Conservation (phyloP, 805 yeast species). For the Candida easanensis region DNA sequence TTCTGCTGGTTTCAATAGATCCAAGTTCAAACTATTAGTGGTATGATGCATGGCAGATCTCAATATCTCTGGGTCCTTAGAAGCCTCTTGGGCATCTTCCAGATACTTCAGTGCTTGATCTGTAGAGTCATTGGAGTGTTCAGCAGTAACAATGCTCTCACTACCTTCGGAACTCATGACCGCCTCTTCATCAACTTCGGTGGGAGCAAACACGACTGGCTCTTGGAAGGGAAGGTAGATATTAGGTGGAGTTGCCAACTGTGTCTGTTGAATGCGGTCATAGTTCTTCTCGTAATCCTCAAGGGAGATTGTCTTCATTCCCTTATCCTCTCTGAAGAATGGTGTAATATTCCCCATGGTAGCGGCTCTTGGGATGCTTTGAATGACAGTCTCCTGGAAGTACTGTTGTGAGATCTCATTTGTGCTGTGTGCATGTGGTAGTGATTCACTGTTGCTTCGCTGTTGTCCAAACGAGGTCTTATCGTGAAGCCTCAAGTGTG, state of each 20-base stretch:
- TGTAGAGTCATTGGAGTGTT: constrained; percentile 17
- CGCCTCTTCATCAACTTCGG: constrained; percentile 5
- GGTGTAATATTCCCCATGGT: constrained; percentile 19
- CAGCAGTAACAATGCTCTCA: background rate
- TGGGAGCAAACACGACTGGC: constrained; percentile 1
- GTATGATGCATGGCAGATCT: constrained; percentile 21
- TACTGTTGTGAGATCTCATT: constrained; percentile 12
- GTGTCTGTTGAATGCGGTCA: constrained; percentile 8
- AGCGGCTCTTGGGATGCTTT: constrained; percentile 24
- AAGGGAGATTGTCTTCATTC: constrained; percentile 21
- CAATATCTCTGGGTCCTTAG: constrained; percentile 9
- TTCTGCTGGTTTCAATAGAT: constrained; percentile 8
- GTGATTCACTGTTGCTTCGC: background rate
- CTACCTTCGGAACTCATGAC: background rate
- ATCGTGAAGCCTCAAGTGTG: constrained; percentile 25
- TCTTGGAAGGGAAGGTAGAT: background rate
- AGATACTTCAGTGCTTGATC: constrained; percentile 25
- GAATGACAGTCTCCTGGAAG: constrained; percentile 13
- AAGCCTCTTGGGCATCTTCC: constrained; percentile 14
- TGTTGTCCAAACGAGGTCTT: constrained; percentile 3
- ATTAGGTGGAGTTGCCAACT: background rate
- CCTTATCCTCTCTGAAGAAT: constrained; percentile 7
- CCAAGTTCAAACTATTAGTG: constrained; percentile 18
- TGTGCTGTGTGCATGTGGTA: constrained; percentile 4
- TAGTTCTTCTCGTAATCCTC: constrained; percentile 22